Evolutionary conservation across 2,329 filamentous ascomycete species (phyloP).

Genomic region (Epichloe coenophiala): DNA sequence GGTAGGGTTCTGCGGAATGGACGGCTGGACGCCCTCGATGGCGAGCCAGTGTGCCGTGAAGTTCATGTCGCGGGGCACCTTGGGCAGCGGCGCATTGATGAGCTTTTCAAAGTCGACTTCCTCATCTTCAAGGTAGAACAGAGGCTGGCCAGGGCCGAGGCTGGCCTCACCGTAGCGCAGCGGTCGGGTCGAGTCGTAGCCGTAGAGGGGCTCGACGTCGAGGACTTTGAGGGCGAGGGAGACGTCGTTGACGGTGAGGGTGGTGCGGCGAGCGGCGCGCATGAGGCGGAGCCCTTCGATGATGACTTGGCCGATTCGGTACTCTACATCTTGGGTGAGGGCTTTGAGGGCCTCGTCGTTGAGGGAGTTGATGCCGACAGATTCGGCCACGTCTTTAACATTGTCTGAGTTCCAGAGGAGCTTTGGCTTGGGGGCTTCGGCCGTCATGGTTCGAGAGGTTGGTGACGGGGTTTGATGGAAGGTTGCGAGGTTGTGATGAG

Average conservation of each 20-base stretch:
- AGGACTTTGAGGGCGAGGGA: constrained; percentile 73
- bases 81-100: constrained; percentile 90
- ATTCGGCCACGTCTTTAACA: constrained; percentile 89
- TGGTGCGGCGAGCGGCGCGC: constrained; percentile 77
- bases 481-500: background rate
- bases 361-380: constrained; percentile 72
- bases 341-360: constrained; percentile 78
- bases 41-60: constrained; percentile 93
- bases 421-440: constrained; percentile 32
- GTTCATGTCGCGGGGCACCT: constrained; percentile 82
- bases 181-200: constrained; percentile 84
- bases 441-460: constrained; percentile 17
- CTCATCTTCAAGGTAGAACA: constrained; percentile 97
- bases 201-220: constrained; percentile 91
- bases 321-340: constrained; percentile 88
- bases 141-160: constrained; percentile 79
- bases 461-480: background rate
- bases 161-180: constrained; percentile 88
- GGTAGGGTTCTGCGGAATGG: constrained; percentile 91
- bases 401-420: constrained; percentile 93
- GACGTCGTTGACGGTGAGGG: constrained; percentile 79
- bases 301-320: constrained; percentile 82
- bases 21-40: constrained; percentile 91
- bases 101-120: constrained; percentile 98
- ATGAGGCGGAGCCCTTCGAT: constrained; percentile 93